A percentile compares a stretch with the other conserved stretches of the same genome.
Conservation (phyloP, 345 rosid genomes). For the Tarenaya hassleriana region DNA sequence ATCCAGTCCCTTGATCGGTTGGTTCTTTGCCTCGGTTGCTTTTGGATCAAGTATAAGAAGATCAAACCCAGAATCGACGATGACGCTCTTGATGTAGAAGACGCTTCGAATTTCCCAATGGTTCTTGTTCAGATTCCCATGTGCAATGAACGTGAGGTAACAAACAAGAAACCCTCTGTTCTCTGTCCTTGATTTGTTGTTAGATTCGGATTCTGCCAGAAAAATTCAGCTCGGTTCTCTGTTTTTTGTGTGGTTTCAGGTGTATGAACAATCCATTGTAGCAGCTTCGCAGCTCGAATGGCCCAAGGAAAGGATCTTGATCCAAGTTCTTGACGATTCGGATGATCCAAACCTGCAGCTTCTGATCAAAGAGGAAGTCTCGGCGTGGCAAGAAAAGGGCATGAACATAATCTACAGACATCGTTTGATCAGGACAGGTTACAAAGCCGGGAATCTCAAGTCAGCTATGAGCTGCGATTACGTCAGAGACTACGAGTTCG, state of each 20-base stretch:
- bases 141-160: conserved; percentile 94
- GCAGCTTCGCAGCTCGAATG: conserved; percentile 84
- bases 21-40: conserved; percentile 70
- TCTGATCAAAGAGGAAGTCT: conserved; percentile 75
- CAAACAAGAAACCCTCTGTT: background rate
- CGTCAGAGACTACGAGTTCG: conserved; percentile 71
- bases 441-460: conserved; percentile 88
- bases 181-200: background rate
- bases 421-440: conserved; percentile 76
- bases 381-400: conserved; percentile 63
- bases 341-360: conserved; percentile 54
- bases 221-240: no score
- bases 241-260: conserved; percentile 33
- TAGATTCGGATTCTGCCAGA: no score
- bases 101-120: conserved; percentile 61
- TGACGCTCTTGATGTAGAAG: conserved; percentile 49
- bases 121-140: conserved; percentile 95
- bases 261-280: conserved; percentile 66
- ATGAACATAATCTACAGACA: conserved; percentile 77
- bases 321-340: conserved; percentile 90
- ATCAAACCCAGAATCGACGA: conserved; percentile 51
- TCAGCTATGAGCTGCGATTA: conserved; percentile 88
- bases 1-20: conserved; percentile 83
- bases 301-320: conserved; percentile 71
- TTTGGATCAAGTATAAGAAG: conserved; percentile 74